These are phyloP conservation scores for Cyclospora cayetanensis DNA, from an alignment of 169 alveolate genomes.

Conservation along the genomic window DNA sequence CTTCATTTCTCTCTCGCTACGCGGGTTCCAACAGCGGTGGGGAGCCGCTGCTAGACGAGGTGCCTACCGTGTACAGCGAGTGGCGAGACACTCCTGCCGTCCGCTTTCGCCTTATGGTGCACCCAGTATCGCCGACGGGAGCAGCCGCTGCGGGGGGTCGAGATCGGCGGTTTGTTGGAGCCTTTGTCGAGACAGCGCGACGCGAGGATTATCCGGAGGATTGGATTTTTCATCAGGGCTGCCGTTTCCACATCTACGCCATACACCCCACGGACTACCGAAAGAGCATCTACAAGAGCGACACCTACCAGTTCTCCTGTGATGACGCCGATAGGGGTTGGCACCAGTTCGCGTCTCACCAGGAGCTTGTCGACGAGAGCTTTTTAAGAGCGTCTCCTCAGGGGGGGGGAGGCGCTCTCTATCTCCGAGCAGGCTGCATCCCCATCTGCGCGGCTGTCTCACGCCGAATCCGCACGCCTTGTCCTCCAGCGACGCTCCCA, in stretches of 20 bases:
- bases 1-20: not conserved
- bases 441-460: slow-evolving; percentile 10
- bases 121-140: slow-evolving; percentile 50
- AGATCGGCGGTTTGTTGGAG: slow-evolving; percentile 17
- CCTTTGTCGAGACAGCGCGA: slow-evolving; percentile 59
- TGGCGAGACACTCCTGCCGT: slow-evolving; percentile 48
- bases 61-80: slow-evolving; percentile 50
- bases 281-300: slow-evolving; percentile 62
- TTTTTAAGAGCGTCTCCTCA: slow-evolving; percentile 4
- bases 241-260: slow-evolving; percentile 55
- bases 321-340: slow-evolving; percentile 87
- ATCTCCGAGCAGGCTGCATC: slow-evolving; percentile 45
- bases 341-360: slow-evolving; percentile 79
- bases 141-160: slow-evolving; percentile 12
- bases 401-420: slow-evolving; percentile 34
- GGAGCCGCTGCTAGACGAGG: not conserved
- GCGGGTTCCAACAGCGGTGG: not conserved
- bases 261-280: slow-evolving; percentile 7
- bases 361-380: slow-evolving; percentile 7
- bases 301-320: slow-evolving; percentile 81
- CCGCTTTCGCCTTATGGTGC: slow-evolving; percentile 66
- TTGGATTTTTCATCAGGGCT: slow-evolving; percentile 43
- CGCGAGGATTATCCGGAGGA: slow-evolving; percentile 52
- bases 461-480: slow-evolving; percentile 40
- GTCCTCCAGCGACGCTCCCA: slow-evolving; percentile 52